A percentile compares a stretch with the other conserved stretches of the same genome.
These are phyloP conservation scores for Stachybotrys chlorohalonatus DNA, from an alignment of 2,329 filamentous ascomycete genomes.

Conservation along the genomic window DNA sequence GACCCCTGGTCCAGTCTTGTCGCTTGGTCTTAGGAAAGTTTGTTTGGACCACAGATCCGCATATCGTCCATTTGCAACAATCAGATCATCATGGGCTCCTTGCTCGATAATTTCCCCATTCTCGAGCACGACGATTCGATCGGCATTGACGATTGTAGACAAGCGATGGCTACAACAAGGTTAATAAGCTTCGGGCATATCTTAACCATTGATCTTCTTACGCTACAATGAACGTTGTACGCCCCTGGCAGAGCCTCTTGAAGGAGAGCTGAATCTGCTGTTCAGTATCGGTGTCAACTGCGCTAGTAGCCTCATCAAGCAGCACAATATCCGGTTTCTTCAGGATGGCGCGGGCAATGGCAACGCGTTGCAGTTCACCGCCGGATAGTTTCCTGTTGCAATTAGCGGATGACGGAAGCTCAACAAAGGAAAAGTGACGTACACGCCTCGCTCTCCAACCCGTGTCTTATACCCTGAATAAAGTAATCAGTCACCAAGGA, in stretches of 20 bases:
- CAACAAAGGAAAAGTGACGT: constrained; percentile 9
- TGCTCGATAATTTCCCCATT: constrained; percentile 55
- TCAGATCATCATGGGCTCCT: constrained; percentile 50
- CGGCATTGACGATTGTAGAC: constrained; percentile 62
- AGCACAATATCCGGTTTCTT: constrained; percentile 68
- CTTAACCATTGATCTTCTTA: constrained; percentile 19
- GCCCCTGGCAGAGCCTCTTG: constrained; percentile 45
- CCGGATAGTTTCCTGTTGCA: constrained; percentile 50
- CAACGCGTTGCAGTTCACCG: constrained; percentile 57
- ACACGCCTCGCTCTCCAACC: constrained; percentile 43
- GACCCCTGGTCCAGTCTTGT: constrained; percentile 13
- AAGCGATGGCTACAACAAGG: constrained; percentile 45
- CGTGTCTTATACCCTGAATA: constrained; percentile 35
- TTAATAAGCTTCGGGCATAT: too few species aligned
- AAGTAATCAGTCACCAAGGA: neutral
- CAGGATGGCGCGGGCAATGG: constrained; percentile 62
- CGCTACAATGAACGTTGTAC: constrained; percentile 60
- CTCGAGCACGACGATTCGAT: constrained; percentile 57
- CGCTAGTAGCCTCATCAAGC: constrained; percentile 71
- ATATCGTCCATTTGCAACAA: constrained; percentile 52
- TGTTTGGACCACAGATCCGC: constrained; percentile 58
- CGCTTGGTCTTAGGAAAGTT: constrained; percentile 42
- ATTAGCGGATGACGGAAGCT: neutral
- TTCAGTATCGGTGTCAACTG: constrained; percentile 63
- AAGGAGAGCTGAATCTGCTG: constrained; percentile 58